phyloP scores from a whole-genome alignment of 2,329 filamentous ascomycete genomes.

The Fusarium tjaetaba region DNA sequence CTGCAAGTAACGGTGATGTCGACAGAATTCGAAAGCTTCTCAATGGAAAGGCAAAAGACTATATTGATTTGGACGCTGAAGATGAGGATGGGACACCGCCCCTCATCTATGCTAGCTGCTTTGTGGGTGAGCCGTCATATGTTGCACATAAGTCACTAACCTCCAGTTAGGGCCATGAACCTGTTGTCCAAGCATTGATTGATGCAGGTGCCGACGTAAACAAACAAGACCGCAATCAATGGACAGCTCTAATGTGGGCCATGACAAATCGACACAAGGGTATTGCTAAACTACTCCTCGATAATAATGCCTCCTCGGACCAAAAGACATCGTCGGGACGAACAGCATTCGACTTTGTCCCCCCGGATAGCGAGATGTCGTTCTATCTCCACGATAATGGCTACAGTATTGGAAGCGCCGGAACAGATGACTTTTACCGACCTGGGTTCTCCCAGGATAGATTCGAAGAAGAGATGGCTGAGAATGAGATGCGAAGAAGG shows the following conservation, averaged over 20 bases:
- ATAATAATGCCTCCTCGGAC: constrained; percentile 94
- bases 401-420: constrained; percentile 85
- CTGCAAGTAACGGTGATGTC: constrained; percentile 94
- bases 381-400: constrained; percentile 95
- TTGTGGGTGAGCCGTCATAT: constrained; percentile 67
- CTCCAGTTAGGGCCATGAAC: constrained; percentile 77
- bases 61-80: constrained; percentile 84
- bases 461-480: constrained; percentile 97
- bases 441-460: constrained; percentile 90
- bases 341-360: constrained; percentile 94
- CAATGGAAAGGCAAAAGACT: constrained; percentile 75
- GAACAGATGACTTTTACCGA: constrained; percentile 91
- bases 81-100: constrained; percentile 98
- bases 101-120: constrained; percentile 97
- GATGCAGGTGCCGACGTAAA: constrained; percentile 89
- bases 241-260: constrained; percentile 99
- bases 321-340: constrained; percentile 93
- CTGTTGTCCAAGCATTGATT: constrained; percentile 84
- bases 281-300: constrained; percentile 91
- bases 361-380: constrained; percentile 95
- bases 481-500: constrained; percentile 91
- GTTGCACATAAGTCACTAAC: constrained; percentile 1
- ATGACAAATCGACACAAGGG: constrained; percentile 98
- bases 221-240: constrained; percentile 93
- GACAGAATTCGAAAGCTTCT: constrained; percentile 82